Evolutionary conservation across 23 red algal species (phyloP).

Genomic region (Chondrus crispus): DNA sequence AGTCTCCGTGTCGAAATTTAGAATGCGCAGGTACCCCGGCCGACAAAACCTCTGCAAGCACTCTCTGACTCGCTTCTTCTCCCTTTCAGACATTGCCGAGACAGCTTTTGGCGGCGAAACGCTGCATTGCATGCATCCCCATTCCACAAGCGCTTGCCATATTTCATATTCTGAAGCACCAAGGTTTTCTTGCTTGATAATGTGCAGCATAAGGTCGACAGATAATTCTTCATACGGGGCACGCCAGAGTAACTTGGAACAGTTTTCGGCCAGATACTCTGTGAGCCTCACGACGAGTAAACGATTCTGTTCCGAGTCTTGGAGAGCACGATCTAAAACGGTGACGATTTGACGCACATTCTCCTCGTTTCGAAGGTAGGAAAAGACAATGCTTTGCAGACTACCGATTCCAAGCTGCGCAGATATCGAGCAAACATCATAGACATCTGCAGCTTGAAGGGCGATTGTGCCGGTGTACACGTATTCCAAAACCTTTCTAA

Average conservation of each 20-base stretch:
- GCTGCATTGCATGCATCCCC: constrained; percentile 24
- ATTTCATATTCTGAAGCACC: constrained; percentile 20
- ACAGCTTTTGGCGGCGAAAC: constrained; percentile 1
- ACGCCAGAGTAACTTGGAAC: neutral
- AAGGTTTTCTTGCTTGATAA: constrained; percentile 43
- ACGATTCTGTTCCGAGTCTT: neutral
- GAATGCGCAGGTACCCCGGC: constrained; percentile 16
- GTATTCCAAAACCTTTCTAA: constrained; percentile 28
- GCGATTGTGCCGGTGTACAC: constrained; percentile 23
- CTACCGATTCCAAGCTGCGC: constrained; percentile 10
- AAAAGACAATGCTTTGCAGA: constrained; percentile 17
- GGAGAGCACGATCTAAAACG: constrained; percentile 21
- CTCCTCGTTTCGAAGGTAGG: neutral
- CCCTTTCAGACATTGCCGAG: constrained; percentile 5
- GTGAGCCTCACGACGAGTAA: neutral
- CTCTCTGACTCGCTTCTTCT: neutral
- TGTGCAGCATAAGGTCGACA: constrained; percentile 4
- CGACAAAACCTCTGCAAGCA: constrained; percentile 26
- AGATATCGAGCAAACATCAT: constrained; percentile 15
- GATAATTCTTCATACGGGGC: neutral
- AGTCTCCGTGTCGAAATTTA: constrained; percentile 29
- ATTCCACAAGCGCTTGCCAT: constrained; percentile 13
- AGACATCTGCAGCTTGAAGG: neutral
- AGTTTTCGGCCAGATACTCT: constrained; percentile 10
- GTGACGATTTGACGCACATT: constrained; percentile 4